phyloP scores from a whole-genome alignment of 2,329 filamentous ascomycete genomes.

The Fusarium cyanostomum region DNA sequence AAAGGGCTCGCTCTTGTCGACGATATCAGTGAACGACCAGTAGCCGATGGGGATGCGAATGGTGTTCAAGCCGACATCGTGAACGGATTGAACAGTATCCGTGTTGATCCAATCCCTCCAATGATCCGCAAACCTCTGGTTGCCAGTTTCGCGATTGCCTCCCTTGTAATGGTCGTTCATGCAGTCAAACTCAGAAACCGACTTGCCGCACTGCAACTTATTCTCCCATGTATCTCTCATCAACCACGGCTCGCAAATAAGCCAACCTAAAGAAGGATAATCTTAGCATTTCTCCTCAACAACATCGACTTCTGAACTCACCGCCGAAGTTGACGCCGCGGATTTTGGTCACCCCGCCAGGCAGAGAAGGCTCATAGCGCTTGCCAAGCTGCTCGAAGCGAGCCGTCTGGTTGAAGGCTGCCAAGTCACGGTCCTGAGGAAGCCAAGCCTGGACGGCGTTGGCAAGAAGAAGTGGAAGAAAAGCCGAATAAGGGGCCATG shows the following conservation, averaged over 20 bases:
- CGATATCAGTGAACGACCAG: slow-evolving; percentile 28
- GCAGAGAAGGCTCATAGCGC: slow-evolving; percentile 17
- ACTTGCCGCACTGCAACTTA: slow-evolving; percentile 13
- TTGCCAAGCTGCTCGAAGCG: slow-evolving; percentile 29
- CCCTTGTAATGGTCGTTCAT: slow-evolving; percentile 27
- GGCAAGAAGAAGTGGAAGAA: slow-evolving; percentile 1
- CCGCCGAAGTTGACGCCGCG: slow-evolving; percentile 33
- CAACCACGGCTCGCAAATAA: slow-evolving; percentile 26
- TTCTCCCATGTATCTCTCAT: slow-evolving; percentile 18
- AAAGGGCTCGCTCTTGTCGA: slow-evolving; percentile 31
- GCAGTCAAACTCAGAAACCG: slow-evolving; percentile 27
- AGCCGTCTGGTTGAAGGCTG: slow-evolving; percentile 29
- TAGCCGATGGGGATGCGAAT: slow-evolving; percentile 34
- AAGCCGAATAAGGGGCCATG: not conserved
- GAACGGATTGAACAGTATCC: slow-evolving; percentile 29
- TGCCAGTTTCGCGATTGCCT: slow-evolving; percentile 20
- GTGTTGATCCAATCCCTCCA: slow-evolving; percentile 32
- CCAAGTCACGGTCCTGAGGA: slow-evolving; percentile 24
- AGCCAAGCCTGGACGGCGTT: slow-evolving; percentile 23
- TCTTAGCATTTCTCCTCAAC: not conserved
- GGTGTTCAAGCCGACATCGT: slow-evolving; percentile 32
- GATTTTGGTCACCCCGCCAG: slow-evolving; percentile 20
- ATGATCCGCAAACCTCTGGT: slow-evolving; percentile 20
- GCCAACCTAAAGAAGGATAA: slow-evolving; percentile 8
- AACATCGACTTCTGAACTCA: not conserved